Percentiles rank a stretch among this genome's conserved stretches.
Conservation (phyloP, 2,329 filamentous ascomycete species). For the Albophoma yamanashiensis region DNA sequence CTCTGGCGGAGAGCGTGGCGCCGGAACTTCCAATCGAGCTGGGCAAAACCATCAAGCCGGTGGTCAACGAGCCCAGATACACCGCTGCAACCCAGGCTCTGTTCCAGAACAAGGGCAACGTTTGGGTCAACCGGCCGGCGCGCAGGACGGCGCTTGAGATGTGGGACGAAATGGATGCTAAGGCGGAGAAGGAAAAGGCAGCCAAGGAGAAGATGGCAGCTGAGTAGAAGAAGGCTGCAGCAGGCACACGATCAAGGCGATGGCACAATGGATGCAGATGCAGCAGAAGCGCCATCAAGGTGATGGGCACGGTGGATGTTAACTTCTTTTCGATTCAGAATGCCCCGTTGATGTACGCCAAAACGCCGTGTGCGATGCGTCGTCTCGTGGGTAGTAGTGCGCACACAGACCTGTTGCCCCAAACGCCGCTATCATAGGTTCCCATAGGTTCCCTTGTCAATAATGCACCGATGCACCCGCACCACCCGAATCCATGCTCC, state of each 20-base stretch:
- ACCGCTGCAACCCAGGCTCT: conserved; percentile 1
- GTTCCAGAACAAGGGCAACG: conserved; percentile 9
- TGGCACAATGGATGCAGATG: not conserved
- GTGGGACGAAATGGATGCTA: conserved; percentile 9
- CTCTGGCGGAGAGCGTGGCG: not conserved
- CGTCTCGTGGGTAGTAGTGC: not conserved
- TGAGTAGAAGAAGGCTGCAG: not conserved
- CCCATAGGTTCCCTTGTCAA: not conserved
- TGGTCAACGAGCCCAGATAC: not conserved
- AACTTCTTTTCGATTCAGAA: not conserved
- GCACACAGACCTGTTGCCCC: not conserved
- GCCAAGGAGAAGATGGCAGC: not conserved
- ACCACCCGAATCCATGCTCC: too few relatives aligned
- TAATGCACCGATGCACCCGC: not conserved
- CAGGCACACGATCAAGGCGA: not conserved
- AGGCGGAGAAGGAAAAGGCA: not conserved
- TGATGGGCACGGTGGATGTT: not conserved
- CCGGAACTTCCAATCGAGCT: not conserved
- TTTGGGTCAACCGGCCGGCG: conserved; percentile 9
- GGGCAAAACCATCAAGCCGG: not conserved
- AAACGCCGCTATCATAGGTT: not conserved
- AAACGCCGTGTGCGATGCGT: not conserved
- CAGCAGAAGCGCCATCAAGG: not conserved
- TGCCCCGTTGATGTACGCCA: not conserved
- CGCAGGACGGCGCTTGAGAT: conserved; percentile 15